These are phyloP conservation scores for Avena insularis DNA, from an alignment of 176 grass and related monocot genomes.

Conservation along the genomic window DNA sequence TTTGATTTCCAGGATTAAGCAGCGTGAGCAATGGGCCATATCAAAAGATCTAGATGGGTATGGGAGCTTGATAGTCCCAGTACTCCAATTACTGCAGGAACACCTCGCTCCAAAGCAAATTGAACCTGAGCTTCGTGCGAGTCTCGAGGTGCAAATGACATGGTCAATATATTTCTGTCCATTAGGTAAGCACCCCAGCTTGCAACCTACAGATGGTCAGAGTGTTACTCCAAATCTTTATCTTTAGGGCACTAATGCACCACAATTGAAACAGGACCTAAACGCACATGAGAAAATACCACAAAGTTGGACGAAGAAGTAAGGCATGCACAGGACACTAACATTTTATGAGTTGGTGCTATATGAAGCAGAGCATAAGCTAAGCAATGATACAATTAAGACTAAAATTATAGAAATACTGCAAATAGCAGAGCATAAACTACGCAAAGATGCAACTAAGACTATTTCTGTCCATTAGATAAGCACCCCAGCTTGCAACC, in stretches of 20 bases:
- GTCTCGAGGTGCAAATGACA: constrained; percentile 87
- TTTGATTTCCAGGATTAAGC: constrained; percentile 79
- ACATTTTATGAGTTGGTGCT: constrained; percentile 34
- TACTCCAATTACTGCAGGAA: constrained; percentile 82
- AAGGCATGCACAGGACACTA: background rate
- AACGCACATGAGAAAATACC: constrained; percentile 13
- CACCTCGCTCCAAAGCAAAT: constrained; percentile 84
- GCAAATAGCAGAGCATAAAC: background rate
- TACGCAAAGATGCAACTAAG: no score
- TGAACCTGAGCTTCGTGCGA: constrained; percentile 75
- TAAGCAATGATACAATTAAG: constrained; percentile 22
- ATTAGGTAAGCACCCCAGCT: constrained; percentile 84
- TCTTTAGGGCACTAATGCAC: constrained; percentile 11
- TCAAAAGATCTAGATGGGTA: constrained; percentile 80
- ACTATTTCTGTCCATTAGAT: no score
- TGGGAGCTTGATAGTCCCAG: constrained; percentile 84
- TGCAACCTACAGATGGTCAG: constrained; percentile 55
- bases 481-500: no score
- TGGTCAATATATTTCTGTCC: constrained; percentile 79
- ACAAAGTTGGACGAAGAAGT: background rate
- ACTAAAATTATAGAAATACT: background rate
- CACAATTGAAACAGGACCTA: constrained; percentile 1
- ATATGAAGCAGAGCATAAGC: constrained; percentile 42
- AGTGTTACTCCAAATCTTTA: constrained; percentile 32
- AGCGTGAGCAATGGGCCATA: constrained; percentile 85